Evolutionary conservation across 106 monocot genomes (phyloP).

Genomic region (Xerophyta viscosa): DNA sequence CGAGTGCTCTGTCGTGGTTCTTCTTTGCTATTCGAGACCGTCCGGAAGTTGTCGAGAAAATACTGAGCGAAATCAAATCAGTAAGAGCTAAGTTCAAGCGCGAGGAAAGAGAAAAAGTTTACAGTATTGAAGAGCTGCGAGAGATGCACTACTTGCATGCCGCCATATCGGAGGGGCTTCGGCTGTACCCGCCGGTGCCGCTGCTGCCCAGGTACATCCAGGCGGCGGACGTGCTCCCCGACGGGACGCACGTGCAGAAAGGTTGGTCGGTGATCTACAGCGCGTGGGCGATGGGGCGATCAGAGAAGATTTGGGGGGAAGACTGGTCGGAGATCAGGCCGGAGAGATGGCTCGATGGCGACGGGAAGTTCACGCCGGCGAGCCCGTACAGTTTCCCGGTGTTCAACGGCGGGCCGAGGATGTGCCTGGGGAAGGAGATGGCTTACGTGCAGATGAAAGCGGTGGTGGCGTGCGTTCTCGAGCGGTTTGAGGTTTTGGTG

Average conservation of each 20-base stretch:
- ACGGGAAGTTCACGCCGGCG: neutral
- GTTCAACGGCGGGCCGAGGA: no score
- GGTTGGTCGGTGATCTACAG: neutral
- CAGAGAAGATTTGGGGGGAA: neutral
- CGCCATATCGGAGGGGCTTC: neutral
- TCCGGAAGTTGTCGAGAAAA: neutral
- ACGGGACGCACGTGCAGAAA: neutral
- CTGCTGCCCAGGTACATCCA: neutral
- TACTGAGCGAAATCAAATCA: conserved; percentile 8
- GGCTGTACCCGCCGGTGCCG: neutral
- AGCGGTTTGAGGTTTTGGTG: neutral
- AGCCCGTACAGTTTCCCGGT: neutral
- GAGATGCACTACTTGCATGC: neutral
- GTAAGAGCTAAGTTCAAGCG: neutral
- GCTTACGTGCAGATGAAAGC: neutral
- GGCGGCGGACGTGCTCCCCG: neutral
- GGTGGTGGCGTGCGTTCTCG: neutral
- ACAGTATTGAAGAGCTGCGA: neutral
- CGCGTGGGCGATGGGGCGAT: neutral
- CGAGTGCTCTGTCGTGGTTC: conserved; percentile 10
- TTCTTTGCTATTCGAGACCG: conserved; percentile 2
- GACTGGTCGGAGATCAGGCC: neutral
- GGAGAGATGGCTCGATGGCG: neutral
- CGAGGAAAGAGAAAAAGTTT: neutral
- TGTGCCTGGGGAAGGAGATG: conserved; percentile 1